A percentile compares a stretch with the other conserved stretches of the same genome.
Conservation (phyloP, 1,284 basidiomycete species). For the Sutorius eximius region DNA sequence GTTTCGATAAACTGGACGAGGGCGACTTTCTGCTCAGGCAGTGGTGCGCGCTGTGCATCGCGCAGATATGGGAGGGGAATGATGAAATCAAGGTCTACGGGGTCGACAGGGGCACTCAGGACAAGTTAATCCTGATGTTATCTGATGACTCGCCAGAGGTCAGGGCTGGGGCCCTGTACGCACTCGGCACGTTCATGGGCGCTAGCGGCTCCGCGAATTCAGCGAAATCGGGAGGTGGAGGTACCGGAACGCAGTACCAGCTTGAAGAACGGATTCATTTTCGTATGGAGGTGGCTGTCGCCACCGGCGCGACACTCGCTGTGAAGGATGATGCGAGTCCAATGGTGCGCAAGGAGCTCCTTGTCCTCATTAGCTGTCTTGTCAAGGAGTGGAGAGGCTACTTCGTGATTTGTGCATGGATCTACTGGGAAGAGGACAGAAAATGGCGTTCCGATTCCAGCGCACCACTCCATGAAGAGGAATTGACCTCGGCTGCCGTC, state of each 20-base stretch:
- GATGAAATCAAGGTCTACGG: slow-evolving; percentile 90
- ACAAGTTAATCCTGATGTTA: slow-evolving; percentile 81
- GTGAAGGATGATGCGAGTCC: slow-evolving; percentile 95
- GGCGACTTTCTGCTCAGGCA: slow-evolving; percentile 92
- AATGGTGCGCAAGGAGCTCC: slow-evolving; percentile 92
- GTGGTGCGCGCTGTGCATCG: slow-evolving; percentile 93
- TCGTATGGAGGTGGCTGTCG: slow-evolving; percentile 76
- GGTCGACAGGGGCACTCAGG: slow-evolving; percentile 81
- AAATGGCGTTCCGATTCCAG: slow-evolving; percentile 47
- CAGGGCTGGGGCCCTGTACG: slow-evolving; percentile 87
- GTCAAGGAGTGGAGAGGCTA: slow-evolving; percentile 96
- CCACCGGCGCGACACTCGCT: slow-evolving; percentile 73
- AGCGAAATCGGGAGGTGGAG: slow-evolving; percentile 76
- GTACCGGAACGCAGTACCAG: slow-evolving; percentile 82
- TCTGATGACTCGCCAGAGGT: slow-evolving; percentile 93
- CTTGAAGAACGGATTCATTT: slow-evolving; percentile 80
- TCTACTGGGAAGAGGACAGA: slow-evolving; percentile 88
- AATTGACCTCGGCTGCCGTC: slow-evolving; percentile 70
- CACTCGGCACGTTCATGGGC: slow-evolving; percentile 92
- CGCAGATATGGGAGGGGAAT: slow-evolving; percentile 92
- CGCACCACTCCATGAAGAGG: slow-evolving; percentile 51
- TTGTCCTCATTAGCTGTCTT: slow-evolving; percentile 89
- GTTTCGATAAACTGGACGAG: slow-evolving; percentile 83
- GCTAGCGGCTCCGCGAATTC: slow-evolving; percentile 75
- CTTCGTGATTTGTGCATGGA: slow-evolving; percentile 94